Percentiles rank a stretch among this genome's conserved stretches.
Conservation (phyloP, 2,329 filamentous ascomycete genomes). For the Cadophora sp. region DNA sequence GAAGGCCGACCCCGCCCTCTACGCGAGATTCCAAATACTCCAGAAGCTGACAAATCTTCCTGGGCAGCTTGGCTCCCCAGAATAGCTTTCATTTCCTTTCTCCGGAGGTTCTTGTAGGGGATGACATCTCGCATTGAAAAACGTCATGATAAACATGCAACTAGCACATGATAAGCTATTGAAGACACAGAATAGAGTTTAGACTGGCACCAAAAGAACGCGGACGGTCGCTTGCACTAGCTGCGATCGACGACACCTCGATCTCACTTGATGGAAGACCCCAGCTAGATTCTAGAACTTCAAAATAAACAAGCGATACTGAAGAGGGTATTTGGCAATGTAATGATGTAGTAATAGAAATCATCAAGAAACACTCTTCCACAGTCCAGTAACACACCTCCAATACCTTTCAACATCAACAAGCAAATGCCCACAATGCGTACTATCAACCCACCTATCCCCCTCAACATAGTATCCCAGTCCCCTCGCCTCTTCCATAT, state of each 20-base stretch:
- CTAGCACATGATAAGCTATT: not conserved
- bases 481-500: conserved; percentile 36
- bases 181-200: not conserved
- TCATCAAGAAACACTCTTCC: conserved; percentile 29
- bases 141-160: not conserved
- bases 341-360: not conserved
- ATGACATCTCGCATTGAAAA: not conserved
- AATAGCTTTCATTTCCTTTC: not conserved
- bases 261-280: not conserved
- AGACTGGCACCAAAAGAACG: not conserved
- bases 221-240: not conserved
- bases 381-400: conserved; percentile 35
- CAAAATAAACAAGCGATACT: not conserved
- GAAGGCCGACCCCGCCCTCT: not conserved
- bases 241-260: conserved; percentile 10
- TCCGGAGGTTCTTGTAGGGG: not conserved
- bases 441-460: conserved; percentile 34
- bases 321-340: not conserved
- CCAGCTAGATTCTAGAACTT: not conserved
- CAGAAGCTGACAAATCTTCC: not conserved
- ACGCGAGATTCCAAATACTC: not conserved
- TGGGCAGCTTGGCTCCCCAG: not conserved
- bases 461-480: conserved; percentile 31
- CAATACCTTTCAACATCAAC: conserved; percentile 36
- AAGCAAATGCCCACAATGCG: conserved; percentile 38